Conservation (phyloP, 345 rosid genomes). For the Pugionium cornutum region DNA sequence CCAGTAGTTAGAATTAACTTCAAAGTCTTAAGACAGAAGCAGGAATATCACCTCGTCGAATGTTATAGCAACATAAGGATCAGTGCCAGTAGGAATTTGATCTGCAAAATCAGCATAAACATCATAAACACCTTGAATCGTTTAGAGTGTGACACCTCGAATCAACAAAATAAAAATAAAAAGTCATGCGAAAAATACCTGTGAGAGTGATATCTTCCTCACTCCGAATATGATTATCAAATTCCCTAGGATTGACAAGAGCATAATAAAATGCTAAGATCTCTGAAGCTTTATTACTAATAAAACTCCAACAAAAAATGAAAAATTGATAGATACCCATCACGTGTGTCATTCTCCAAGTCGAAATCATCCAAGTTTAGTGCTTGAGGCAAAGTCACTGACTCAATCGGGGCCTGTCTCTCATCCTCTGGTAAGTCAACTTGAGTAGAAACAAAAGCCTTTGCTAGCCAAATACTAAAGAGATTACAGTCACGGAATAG, state of each 20-base stretch:
- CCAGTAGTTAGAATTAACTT: slow-evolving; percentile 4
- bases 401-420: slow-evolving; percentile 60
- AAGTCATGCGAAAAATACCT: slow-evolving; percentile 37
- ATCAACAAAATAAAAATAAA: background rate
- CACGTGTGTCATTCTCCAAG: slow-evolving; percentile 45
- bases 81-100: slow-evolving; percentile 63
- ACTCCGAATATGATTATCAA: slow-evolving; percentile 54
- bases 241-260: slow-evolving; percentile 41
- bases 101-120: slow-evolving; percentile 39
- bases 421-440: slow-evolving; percentile 75
- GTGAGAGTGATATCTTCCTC: slow-evolving; percentile 74
- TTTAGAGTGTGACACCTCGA: background rate
- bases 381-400: slow-evolving; percentile 68
- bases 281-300: background rate
- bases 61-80: slow-evolving; percentile 64
- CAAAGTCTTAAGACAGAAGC: background rate
- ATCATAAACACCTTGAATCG: slow-evolving; percentile 5
- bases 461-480: slow-evolving; percentile 49
- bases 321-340: slow-evolving; percentile 40
- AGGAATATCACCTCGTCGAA: slow-evolving; percentile 61
- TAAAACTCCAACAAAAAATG: background rate
- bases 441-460: slow-evolving; percentile 52
- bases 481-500: slow-evolving; percentile 67
- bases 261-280: background rate
- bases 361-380: slow-evolving; percentile 70